phyloP scores from a whole-genome alignment of 2,329 filamentous ascomycete species.

The Apiospora pterosperma region DNA sequence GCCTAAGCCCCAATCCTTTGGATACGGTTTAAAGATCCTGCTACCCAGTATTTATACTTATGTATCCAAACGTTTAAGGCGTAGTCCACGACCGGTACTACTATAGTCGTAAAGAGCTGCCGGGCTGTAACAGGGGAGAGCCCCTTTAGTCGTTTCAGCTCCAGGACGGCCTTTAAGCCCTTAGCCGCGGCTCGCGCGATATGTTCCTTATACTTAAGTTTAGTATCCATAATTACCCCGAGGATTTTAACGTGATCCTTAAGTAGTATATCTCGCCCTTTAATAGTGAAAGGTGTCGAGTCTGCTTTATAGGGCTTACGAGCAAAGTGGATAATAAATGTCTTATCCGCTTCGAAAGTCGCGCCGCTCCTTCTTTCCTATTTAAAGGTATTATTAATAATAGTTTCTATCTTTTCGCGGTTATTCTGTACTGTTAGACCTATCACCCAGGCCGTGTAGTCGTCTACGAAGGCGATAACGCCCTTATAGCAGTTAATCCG shows the following conservation, averaged over 20 bases:
- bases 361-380: slow-evolving; percentile 21
- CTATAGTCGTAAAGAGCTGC: background rate
- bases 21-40: background rate
- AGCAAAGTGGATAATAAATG: slow-evolving; percentile 15
- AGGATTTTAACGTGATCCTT: slow-evolving; percentile 13
- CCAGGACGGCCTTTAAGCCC: background rate
- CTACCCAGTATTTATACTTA: background rate
- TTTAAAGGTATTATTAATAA: slow-evolving; percentile 16
- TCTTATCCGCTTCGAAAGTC: slow-evolving; percentile 23
- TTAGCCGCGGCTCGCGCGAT: slow-evolving; percentile 10
- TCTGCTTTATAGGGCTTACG: background rate
- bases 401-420: slow-evolving; percentile 16
- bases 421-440: slow-evolving; percentile 8
- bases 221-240: slow-evolving; percentile 17
- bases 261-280: background rate
- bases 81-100: background rate
- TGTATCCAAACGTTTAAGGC: background rate
- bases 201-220: slow-evolving; percentile 12
- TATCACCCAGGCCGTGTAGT: background rate
- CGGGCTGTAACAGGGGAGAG: background rate
- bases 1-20: background rate
- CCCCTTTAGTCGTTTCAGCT: background rate
- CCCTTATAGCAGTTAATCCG: slow-evolving; percentile 23
- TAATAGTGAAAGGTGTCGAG: background rate
- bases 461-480: slow-evolving; percentile 16